Base-by-base conservation (phyloP, 2,329 filamentous ascomycete genomes). In the Grosmannia serpens region DNA sequence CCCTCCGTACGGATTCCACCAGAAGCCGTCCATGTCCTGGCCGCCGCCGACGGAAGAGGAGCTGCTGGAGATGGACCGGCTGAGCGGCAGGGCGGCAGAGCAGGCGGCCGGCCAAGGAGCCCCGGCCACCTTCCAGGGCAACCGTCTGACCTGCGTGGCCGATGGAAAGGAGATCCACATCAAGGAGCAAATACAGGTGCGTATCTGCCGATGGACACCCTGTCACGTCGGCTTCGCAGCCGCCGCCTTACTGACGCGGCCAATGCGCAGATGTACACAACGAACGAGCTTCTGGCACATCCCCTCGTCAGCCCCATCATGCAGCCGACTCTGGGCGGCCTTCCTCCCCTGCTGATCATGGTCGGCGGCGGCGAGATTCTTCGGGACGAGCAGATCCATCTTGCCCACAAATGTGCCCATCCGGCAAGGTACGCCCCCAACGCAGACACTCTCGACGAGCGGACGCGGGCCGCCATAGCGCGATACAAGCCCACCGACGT, bases 381-480 rank as follows among this genome's bases (percentile, higher is more conserved):
- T 22, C 84, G 90, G 15, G 94, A 99, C 66, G 94, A 99, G 71
- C 94, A 97, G 68, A 89, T 97, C 56, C 96, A 95, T 63, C 68
- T 97, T 17, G 94, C 92, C 0, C 94, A 99, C 71, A 97, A 97
- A 71, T 91, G 89, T 49, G 91, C 94, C 15, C 84, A 95, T 63
- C 94, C 94, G 0, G 69, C 79, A 27, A 81, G 83, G 60, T 97
- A 95, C 65, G 81, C 87, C 0, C 88, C 89, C 0, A 77, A 81
- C 0, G 79, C 87, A 44, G 76, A 76, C 0, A 77, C 83, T 50
- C 74, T 94, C 61, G 77, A 85, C 38, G 80, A 86, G 44, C 76
- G 79, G 60, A 85, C 86, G 31, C 78, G 78, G 24, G 77, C 79
- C 4, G 71, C 77, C 15, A 67, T 94, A 20, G 74, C 78, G 41